Evolutionary conservation across 2,329 filamentous ascomycete species (phyloP).

Genomic region (Amesomyces nigricolor): DNA sequence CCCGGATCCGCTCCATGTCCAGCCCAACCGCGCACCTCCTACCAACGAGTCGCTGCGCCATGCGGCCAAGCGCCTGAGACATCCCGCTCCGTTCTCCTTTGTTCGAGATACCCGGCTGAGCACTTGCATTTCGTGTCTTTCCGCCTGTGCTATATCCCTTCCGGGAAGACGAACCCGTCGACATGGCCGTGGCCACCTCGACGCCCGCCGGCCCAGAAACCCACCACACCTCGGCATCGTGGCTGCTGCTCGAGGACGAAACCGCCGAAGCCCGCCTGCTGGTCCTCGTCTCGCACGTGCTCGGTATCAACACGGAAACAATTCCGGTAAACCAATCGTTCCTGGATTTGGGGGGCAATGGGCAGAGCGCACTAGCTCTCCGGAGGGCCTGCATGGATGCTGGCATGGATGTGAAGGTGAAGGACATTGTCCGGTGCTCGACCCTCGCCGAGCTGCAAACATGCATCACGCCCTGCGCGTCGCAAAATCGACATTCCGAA

Average conservation of each 20-base stretch:
- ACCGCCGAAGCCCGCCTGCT: conserved; percentile 25
- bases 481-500: conserved; percentile 14
- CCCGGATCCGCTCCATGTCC: conserved; percentile 13
- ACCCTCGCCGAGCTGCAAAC: conserved; percentile 43
- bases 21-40: conserved; percentile 11
- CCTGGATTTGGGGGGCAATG: conserved; percentile 39
- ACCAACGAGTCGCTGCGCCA: conserved; percentile 21
- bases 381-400: conserved; percentile 33
- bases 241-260: conserved; percentile 25
- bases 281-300: conserved; percentile 30
- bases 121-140: conserved; percentile 9
- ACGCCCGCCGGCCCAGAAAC: conserved; percentile 10
- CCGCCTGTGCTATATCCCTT: conserved; percentile 1
- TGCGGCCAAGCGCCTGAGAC: conserved; percentile 22
- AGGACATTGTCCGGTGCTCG: conserved; percentile 40
- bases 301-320: conserved; percentile 30
- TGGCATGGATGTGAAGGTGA: conserved; percentile 33
- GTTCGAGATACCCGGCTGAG: conserved; percentile 20
- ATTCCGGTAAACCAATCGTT: conserved; percentile 40
- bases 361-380: conserved; percentile 32
- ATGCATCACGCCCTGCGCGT: conserved; percentile 32
- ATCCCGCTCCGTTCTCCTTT: conserved; percentile 17
- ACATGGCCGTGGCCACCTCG: conserved; percentile 21
- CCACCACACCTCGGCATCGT: conserved; percentile 24
- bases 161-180: conserved; percentile 4